Base-by-base conservation (phyloP, 352 stramenopile genomes). In the Phytophthora ohioensis region DNA sequence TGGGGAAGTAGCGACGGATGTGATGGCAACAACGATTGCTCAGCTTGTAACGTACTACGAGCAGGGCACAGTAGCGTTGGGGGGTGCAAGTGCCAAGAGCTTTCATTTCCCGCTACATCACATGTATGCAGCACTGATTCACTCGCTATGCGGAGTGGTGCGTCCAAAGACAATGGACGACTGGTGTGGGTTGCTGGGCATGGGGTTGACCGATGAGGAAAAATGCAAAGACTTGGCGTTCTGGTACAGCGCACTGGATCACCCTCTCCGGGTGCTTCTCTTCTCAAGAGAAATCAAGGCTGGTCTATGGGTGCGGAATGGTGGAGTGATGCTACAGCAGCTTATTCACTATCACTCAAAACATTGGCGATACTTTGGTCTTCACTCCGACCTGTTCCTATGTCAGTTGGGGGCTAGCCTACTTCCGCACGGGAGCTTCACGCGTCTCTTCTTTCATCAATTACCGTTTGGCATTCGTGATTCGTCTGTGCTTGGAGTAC, bases 311-410 rank as follows among this genome's bases (percentile, higher is more conserved):
- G 78, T 93, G 1, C 80, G 85, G 59, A 95, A 94, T 64, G 88
- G 88, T 4, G 90, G 85, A 39, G 83, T 85, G 12, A 95, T 95
- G 88, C 80, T 85, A 67, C 85, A 93, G 51, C 88, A 95, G 52
- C 70, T 95, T 30, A 80, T 85, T 21, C 88, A 95, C 57, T 95
- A 93, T 53, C 83, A 91, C 69, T 90, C 85, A 8, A 92, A 91
- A 59, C 85, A 95, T 48, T 95, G 88, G 88, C 79, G 88, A 10
- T 92, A 83, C 59, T 90, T 82, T 52, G 88, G 88, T 12, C 77
- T 95, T 10, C 83, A 93, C 56, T 85, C 79, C 2, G 88, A 95
- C 59, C 42, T 93, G 43, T 95, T 91, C 34, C 36, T 93, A 3
- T 84, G 77, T 30, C 88, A 95, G 42, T 35, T 93, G 6, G 81